Evolutionary conservation across 2,329 filamentous ascomycete genomes (phyloP).

Genomic region (Aspergillus quadrilineatus): DNA sequence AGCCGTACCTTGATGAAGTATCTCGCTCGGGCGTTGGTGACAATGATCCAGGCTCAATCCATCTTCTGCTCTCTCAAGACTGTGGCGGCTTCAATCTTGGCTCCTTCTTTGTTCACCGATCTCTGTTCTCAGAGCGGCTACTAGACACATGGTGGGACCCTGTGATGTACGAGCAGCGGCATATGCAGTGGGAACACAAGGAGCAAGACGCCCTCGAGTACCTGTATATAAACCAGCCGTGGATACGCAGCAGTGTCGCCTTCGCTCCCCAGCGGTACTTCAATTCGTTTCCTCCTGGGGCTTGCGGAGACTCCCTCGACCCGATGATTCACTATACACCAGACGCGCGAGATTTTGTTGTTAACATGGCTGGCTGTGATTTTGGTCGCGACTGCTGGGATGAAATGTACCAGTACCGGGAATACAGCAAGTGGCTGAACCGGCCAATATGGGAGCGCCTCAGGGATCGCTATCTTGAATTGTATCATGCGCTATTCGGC

Average conservation of each 20-base stretch:
- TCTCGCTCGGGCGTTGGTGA: constrained; percentile 75
- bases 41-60: constrained; percentile 72
- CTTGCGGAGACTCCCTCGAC: constrained; percentile 66
- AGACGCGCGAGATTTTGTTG: constrained; percentile 83
- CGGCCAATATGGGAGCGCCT: constrained; percentile 73
- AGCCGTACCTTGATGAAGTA: constrained; percentile 72
- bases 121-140: constrained; percentile 84
- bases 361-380: constrained; percentile 98
- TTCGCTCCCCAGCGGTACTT: constrained; percentile 90
- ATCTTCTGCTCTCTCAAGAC: constrained; percentile 87
- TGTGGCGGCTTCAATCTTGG: constrained; percentile 95
- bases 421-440: constrained; percentile 88
- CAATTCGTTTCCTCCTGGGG: constrained; percentile 90
- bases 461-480: constrained; percentile 29
- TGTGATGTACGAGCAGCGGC: constrained; percentile 93
- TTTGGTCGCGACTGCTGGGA: constrained; percentile 97
- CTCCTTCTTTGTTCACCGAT: constrained; percentile 86
- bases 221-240: constrained; percentile 86
- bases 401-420: constrained; percentile 94
- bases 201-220: constrained; percentile 95
- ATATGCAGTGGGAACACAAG: constrained; percentile 99
- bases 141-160: constrained; percentile 99
- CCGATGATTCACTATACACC: constrained; percentile 81
- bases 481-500: constrained; percentile 25
- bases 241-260: constrained; percentile 82